Evolutionary conservation across 1,139 yeast genomes (phyloP).

Genomic region (Magnusiomyces magnusii): DNA sequence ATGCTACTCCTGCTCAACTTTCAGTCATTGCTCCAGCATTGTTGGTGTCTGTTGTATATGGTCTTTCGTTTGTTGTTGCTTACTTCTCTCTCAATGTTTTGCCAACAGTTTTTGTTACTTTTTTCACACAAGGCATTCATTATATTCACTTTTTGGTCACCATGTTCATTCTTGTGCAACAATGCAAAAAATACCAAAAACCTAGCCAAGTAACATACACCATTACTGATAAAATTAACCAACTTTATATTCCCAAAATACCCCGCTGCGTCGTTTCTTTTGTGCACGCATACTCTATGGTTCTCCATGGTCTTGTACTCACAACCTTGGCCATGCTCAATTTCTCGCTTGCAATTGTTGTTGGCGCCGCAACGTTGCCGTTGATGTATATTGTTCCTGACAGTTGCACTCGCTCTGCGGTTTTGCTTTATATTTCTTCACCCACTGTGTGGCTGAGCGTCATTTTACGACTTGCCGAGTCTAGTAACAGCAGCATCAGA

Average conservation of each 20-base stretch:
- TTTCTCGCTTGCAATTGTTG: slow-evolving; percentile 66
- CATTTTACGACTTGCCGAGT: slow-evolving; percentile 34
- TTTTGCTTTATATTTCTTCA: slow-evolving; percentile 21
- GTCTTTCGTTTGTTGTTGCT: slow-evolving; percentile 19
- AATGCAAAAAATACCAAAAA: not conserved
- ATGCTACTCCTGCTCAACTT: slow-evolving; percentile 1
- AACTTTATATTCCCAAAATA: slow-evolving; percentile 12
- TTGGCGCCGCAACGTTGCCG: slow-evolving; percentile 66
- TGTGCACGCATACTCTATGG: slow-evolving; percentile 40
- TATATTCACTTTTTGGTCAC: slow-evolving; percentile 1
- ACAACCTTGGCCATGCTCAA: slow-evolving; percentile 75
- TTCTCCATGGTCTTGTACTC: slow-evolving; percentile 59
- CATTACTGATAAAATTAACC: not conserved
- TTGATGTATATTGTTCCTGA: slow-evolving; percentile 53
- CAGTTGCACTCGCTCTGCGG: slow-evolving; percentile 11
- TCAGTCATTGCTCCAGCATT: slow-evolving; percentile 19
- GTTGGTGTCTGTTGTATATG: slow-evolving; percentile 21
- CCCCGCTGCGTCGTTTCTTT: slow-evolving; percentile 19
- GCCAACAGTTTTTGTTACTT: slow-evolving; percentile 13
- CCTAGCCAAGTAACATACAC: not conserved
- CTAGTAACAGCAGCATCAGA: slow-evolving; percentile 30
- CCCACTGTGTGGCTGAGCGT: slow-evolving; percentile 32
- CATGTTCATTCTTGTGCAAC: not conserved
- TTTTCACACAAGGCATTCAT: slow-evolving; percentile 15
- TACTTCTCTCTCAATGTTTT: slow-evolving; percentile 18